Evolutionary conservation across 306 rosid genomes (phyloP).

Genomic region (Luffa aegyptiaca): DNA sequence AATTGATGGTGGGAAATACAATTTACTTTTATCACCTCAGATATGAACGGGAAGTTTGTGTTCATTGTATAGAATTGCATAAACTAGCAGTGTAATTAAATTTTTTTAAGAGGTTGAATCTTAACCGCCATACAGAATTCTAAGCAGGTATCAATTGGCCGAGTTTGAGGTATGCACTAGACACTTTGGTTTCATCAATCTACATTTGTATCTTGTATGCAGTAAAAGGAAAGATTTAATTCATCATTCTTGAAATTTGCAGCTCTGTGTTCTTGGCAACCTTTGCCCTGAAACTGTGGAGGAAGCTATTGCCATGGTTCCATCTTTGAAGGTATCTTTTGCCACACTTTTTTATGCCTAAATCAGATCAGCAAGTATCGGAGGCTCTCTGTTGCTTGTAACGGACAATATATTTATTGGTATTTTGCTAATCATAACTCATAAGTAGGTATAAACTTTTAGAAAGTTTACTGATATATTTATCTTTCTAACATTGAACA

Average conservation of each 20-base stretch:
- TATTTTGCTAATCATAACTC: background rate
- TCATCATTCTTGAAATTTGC: constrained; percentile 19
- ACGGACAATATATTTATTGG: background rate
- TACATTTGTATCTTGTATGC: background rate
- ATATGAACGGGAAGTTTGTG: background rate
- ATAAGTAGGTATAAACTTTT: background rate
- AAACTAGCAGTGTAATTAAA: background rate
- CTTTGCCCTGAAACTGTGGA: constrained; percentile 99
- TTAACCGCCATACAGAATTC: constrained; percentile 68
- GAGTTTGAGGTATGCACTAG: constrained; percentile 70
- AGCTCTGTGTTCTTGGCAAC: constrained; percentile 97
- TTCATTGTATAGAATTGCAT: background rate
- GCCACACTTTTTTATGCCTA: background rate
- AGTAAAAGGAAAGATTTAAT: background rate
- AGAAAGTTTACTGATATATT: background rate
- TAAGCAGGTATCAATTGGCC: constrained; percentile 75
- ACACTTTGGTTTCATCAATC: background rate
- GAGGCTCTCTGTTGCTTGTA: background rate
- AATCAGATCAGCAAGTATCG: background rate
- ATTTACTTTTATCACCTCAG: background rate
- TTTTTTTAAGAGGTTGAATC: constrained; percentile 18
- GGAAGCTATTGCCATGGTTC: constrained; percentile 99
- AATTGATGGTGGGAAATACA: background rate
- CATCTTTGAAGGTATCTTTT: constrained; percentile 71
- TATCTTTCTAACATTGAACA: background rate